phyloP scores from a whole-genome alignment of 78 protist genomes.

The Trichosphaerium sp. region DNA sequence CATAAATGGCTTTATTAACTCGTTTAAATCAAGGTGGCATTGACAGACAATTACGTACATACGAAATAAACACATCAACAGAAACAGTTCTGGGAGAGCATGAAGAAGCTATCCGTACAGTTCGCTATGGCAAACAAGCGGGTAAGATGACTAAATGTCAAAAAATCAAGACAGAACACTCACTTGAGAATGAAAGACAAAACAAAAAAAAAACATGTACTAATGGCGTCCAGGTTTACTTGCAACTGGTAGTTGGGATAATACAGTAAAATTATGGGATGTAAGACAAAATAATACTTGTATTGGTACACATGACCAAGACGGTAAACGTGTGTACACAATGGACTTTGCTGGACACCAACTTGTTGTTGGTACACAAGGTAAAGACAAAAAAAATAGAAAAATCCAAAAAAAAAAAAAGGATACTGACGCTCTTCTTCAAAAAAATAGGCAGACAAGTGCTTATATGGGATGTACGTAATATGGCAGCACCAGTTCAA shows the following conservation, averaged over 20 bases:
- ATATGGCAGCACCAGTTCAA: slow-evolving; percentile 49
- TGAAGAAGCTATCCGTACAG: background rate
- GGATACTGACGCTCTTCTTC: too few relatives aligned
- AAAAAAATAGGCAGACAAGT: background rate
- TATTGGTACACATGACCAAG: background rate
- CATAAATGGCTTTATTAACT: background rate
- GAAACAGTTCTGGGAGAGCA: background rate
- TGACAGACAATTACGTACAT: background rate
- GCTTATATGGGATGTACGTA: slow-evolving; percentile 45
- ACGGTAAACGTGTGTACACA: slow-evolving; percentile 35
- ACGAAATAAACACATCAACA: background rate
- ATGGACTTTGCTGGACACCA: slow-evolving; percentile 4
- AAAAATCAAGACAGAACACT: background rate
- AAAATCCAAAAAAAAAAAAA: too few relatives aligned
- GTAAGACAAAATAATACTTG: background rate
- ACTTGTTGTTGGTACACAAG: slow-evolving; percentile 67
- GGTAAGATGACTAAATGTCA: background rate
- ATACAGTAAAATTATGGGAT: slow-evolving; percentile 68
- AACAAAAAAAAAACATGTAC: too few relatives aligned
- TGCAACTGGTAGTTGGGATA: slow-evolving; percentile 80
- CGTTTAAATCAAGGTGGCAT: background rate
- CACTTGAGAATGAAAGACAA: background rate
- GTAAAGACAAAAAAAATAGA: too few relatives aligned
- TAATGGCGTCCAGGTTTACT: background rate
- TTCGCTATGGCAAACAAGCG: background rate